Percentiles rank a stretch among this genome's conserved stretches.
These are phyloP conservation scores for Fusarium equiseti DNA, from an alignment of 2,329 filamentous ascomycete genomes.

Conservation along the genomic window DNA sequence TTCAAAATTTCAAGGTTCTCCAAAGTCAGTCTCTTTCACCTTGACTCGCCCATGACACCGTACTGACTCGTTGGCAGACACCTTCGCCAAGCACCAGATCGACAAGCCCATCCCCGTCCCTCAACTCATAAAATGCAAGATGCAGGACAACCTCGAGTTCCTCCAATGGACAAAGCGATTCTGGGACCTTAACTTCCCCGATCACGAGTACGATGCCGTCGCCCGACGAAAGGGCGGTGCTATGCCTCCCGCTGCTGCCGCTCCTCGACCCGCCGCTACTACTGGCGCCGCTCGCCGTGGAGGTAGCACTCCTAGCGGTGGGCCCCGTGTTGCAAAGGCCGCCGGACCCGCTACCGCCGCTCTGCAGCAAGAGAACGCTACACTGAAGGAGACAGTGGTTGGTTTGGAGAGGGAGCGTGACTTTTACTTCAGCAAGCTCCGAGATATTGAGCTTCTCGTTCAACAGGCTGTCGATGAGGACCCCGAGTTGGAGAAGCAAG, in stretches of 20 bases:
- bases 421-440: constrained; percentile 99
- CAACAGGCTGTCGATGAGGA: constrained; percentile 94
- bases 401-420: constrained; percentile 96
- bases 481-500: constrained; percentile 92
- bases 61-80: constrained; percentile 63
- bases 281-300: constrained; percentile 66
- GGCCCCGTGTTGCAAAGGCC: constrained; percentile 60
- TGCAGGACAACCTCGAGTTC: constrained; percentile 99
- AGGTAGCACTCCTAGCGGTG: constrained; percentile 73
- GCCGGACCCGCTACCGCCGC: constrained; percentile 74
- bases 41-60: background rate
- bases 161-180: constrained; percentile 96
- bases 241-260: constrained; percentile 64
- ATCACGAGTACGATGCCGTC: constrained; percentile 95
- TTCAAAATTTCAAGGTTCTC: constrained; percentile 98
- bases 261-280: constrained; percentile 62
- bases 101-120: constrained; percentile 93
- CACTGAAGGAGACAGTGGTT: constrained; percentile 93
- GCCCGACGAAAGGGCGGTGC: constrained; percentile 83
- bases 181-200: constrained; percentile 98
- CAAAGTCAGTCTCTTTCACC: constrained; percentile 75
- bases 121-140: constrained; percentile 95
- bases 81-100: constrained; percentile 86
- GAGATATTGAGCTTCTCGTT: constrained; percentile 94
- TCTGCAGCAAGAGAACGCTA: constrained; percentile 85